A percentile compares a stretch with the other conserved stretches of the same genome.
Evolutionary conservation across 148 eudicot genomes (phyloP).

Genomic region (Vaccinium vitisidaea): DNA sequence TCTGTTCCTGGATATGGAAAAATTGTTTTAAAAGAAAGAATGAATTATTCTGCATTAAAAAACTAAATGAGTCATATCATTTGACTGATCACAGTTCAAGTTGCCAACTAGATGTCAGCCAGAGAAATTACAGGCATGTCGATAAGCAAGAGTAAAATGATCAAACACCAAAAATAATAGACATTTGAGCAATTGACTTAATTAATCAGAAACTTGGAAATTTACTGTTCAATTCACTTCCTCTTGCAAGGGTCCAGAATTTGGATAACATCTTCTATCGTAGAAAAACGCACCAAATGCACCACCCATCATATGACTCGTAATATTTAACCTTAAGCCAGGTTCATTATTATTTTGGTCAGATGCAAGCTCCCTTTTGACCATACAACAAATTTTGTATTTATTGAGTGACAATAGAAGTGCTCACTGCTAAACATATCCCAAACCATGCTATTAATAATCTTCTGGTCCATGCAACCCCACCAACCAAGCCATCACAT

Average conservation of each 20-base stretch:
- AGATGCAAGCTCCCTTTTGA: background rate
- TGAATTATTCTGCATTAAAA: background rate
- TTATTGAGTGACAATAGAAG: background rate
- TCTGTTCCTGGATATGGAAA: conserved; percentile 64
- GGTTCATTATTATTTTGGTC: background rate
- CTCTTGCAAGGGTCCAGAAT: background rate
- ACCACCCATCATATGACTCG: background rate
- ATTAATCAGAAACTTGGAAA: background rate
- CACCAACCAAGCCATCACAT: background rate
- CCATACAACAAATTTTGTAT: background rate
- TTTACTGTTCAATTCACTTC: background rate
- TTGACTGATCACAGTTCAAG: background rate
- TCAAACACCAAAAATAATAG: background rate
- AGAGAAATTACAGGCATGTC: background rate
- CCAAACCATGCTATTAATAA: background rate
- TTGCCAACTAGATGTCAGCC: background rate
- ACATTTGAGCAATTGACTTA: background rate
- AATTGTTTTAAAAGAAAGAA: background rate
- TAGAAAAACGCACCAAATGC: background rate
- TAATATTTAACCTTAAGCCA: background rate
- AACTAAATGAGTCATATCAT: background rate
- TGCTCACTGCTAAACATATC: background rate
- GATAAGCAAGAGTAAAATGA: background rate
- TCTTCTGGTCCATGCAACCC: conserved; percentile 6
- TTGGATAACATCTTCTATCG: background rate